A percentile compares a stretch with the other conserved stretches of the same genome.
Evolutionary conservation across 2,329 filamentous ascomycete genomes (phyloP).

Genomic region (Lasiodiplodia hormozganensis): DNA sequence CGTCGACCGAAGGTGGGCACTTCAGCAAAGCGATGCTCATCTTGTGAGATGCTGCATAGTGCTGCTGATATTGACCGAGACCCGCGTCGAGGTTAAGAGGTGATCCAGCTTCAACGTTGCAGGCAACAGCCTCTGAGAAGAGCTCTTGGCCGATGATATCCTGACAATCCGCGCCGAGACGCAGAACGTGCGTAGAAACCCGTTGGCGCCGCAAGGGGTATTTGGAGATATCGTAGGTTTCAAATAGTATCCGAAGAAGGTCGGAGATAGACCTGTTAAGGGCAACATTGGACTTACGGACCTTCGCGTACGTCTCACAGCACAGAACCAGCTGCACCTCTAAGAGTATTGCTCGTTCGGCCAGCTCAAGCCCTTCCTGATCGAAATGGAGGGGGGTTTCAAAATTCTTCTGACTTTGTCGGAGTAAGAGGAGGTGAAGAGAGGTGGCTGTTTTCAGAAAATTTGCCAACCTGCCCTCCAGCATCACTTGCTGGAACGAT

Average conservation of each 20-base stretch:
- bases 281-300: constrained; percentile 40
- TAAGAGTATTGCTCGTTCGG: constrained; percentile 47
- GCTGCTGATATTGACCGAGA: constrained; percentile 42
- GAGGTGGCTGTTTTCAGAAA: constrained; percentile 67
- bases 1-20: constrained; percentile 34
- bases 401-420: constrained; percentile 54
- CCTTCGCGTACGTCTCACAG: constrained; percentile 39
- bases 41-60: constrained; percentile 44
- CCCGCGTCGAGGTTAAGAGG: constrained; percentile 41
- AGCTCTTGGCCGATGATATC: constrained; percentile 56
- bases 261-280: constrained; percentile 38
- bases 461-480: constrained; percentile 56
- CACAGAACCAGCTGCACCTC: constrained; percentile 51
- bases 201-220: constrained; percentile 46
- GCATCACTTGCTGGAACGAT: constrained; percentile 62
- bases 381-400: constrained; percentile 56
- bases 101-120: constrained; percentile 7
- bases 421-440: constrained; percentile 61
- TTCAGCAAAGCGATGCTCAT: constrained; percentile 55
- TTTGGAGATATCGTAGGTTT: constrained; percentile 37
- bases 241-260: constrained; percentile 36
- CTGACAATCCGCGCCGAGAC: constrained; percentile 63
- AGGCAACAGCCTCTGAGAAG: constrained; percentile 24
- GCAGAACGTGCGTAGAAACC: constrained; percentile 37
- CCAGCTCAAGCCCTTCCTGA: constrained; percentile 37